phyloP scores from a whole-genome alignment of 2,329 filamentous ascomycete genomes.

The Stemphylium vesicarium region DNA sequence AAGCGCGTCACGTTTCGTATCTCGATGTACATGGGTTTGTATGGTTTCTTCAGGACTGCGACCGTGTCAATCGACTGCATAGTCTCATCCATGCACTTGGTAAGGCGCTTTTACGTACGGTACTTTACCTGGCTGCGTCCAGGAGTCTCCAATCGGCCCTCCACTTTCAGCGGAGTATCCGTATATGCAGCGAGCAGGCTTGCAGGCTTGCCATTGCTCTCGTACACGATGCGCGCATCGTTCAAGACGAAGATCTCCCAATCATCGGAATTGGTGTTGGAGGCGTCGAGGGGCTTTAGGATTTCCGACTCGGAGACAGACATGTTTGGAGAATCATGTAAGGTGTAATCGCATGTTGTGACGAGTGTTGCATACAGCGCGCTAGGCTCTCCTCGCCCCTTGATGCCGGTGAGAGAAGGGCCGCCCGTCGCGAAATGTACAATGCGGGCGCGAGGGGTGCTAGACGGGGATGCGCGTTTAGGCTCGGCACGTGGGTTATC shows the following conservation, averaged over 20 bases:
- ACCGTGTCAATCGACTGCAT: slow-evolving; percentile 13
- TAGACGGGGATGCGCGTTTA: slow-evolving; percentile 12
- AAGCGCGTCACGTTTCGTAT: slow-evolving; percentile 59
- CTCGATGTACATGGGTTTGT: slow-evolving; percentile 55
- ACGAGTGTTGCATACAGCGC: background rate
- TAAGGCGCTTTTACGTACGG: slow-evolving; percentile 26
- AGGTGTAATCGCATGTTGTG: slow-evolving; percentile 13
- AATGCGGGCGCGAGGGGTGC: slow-evolving; percentile 11
- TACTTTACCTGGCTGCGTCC: slow-evolving; percentile 35
- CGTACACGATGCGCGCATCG: slow-evolving; percentile 67
- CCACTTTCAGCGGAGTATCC: slow-evolving; percentile 66
- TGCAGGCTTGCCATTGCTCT: slow-evolving; percentile 56
- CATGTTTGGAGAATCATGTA: slow-evolving; percentile 27
- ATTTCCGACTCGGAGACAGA: slow-evolving; percentile 44
- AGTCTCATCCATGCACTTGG: background rate
- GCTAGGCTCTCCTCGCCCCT: background rate
- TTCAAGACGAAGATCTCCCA: slow-evolving; percentile 69
- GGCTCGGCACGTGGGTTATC: slow-evolving; percentile 13
- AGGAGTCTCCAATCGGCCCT: slow-evolving; percentile 60
- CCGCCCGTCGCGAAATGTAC: background rate
- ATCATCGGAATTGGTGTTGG: slow-evolving; percentile 53
- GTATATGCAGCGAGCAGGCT: slow-evolving; percentile 67
- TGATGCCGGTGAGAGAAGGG: background rate
- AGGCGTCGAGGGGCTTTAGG: slow-evolving; percentile 51
- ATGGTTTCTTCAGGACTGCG: slow-evolving; percentile 44